Evolutionary conservation across 2,329 filamentous ascomycete species (phyloP), one percentile per base, ranked within the genome.

Genomic region (Davidsoniella eucalypti): DNA sequence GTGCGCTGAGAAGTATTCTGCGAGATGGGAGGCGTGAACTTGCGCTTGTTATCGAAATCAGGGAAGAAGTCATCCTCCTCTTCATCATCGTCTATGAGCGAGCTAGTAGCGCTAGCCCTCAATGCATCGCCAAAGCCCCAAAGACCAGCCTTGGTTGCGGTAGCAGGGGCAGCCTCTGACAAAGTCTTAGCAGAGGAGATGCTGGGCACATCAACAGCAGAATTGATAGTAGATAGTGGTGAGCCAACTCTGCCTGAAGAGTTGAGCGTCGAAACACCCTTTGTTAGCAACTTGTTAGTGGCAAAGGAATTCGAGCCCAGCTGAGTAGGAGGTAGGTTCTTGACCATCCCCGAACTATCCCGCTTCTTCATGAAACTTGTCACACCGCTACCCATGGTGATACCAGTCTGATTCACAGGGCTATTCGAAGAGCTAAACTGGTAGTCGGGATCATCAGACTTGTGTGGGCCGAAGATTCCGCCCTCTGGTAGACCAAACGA

Each of bases 51-150:
- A 44, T 69, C 68, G 58, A 78, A 76, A 57, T 76, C 69, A 2
- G 74, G 66, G 4, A 75, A 63, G 57, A 75, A 66, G 45, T 72
- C 68, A 36, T 72, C 67, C n/a, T 72, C 68, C 2, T 73, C 71
- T 17, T 72, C 68, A 17, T 70, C 68, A 6, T 67, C 64, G 12
- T 71, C 67, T 14, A 36, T 23, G 10, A 46, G 26, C n/a, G 38
- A 29, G 12, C 16, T 43, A 18, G n/a, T 44, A 33, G 38, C 25
- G 65, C 61, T 64, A 64, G 64, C 18, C 47, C 54, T 33, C n/a
- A 14, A 25, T 43, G 41, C 25, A 12, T 17, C 25, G 18, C 25
- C 25, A 43, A 70, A 68, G 17, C 65, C 67, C 71, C 73, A 72
- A 9, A 75, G 61, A 2, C 69, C 68, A 6, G 69, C 60, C 5